Conservation (phyloP, 495 filamentous ascomycete species). For the Penicillium diatomitis region DNA sequence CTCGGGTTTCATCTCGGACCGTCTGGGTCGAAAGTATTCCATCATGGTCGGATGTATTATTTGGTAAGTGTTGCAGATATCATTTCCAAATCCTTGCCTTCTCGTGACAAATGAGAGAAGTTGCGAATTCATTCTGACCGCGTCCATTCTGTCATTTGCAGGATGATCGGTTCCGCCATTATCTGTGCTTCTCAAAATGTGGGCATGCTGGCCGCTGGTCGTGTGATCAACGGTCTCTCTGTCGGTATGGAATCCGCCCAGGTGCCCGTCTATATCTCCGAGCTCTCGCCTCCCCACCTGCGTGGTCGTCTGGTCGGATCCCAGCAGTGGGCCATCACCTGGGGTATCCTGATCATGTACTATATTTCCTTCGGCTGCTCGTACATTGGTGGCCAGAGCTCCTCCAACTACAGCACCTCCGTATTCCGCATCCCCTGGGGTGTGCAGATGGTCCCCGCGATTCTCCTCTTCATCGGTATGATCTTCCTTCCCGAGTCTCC, state of each 20-base stretch:
- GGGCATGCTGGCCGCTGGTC: slow-evolving; percentile 63
- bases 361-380: slow-evolving; percentile 68
- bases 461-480: slow-evolving; percentile 55
- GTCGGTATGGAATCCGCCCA: slow-evolving; percentile 76
- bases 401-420: slow-evolving; percentile 28
- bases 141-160: slow-evolving; percentile 6
- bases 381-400: slow-evolving; percentile 39
- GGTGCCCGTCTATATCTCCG: slow-evolving; percentile 74
- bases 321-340: slow-evolving; percentile 77
- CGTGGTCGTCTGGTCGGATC: slow-evolving; percentile 65
- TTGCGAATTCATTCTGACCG: not conserved
- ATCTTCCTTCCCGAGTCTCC: slow-evolving; percentile 69
- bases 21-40: slow-evolving; percentile 55
- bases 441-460: slow-evolving; percentile 64
- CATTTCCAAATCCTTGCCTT: not conserved
- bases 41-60: slow-evolving; percentile 58
- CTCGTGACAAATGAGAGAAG: not conserved
- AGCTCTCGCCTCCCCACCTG: slow-evolving; percentile 60
- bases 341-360: slow-evolving; percentile 82
- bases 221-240: slow-evolving; percentile 68
- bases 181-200: slow-evolving; percentile 66
- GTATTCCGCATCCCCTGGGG: slow-evolving; percentile 73
- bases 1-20: slow-evolving; percentile 61
- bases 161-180: slow-evolving; percentile 57
- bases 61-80: slow-evolving; percentile 36